Evolutionary conservation across 23 red algal species (phyloP).

Genomic region (Chondrus crispus): DNA sequence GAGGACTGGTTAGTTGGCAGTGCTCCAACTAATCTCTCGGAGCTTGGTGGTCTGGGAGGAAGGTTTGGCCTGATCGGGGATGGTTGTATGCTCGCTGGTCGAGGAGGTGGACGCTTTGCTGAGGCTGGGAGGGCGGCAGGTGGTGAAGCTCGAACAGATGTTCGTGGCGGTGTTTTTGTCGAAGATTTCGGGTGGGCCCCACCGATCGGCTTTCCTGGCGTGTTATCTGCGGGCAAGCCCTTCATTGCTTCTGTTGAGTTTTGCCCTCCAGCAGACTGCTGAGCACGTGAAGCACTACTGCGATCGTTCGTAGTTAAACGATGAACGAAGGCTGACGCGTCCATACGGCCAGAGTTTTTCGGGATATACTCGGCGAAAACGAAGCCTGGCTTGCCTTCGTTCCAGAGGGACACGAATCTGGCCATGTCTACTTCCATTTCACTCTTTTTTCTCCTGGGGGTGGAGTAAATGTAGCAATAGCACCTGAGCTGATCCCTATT

Average conservation of each 20-base stretch:
- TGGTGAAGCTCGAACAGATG: background rate
- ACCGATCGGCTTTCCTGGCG: background rate
- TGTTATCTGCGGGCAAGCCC: too few species aligned
- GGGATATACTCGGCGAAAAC: constrained; percentile 46
- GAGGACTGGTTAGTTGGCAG: too few species aligned
- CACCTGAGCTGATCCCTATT: constrained; percentile 69
- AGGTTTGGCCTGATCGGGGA: background rate
- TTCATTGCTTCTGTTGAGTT: background rate
- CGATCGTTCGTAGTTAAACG: background rate
- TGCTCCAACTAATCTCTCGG: background rate
- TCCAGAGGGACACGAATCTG: constrained; percentile 60
- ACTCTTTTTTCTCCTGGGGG: constrained; percentile 57
- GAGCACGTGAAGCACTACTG: background rate
- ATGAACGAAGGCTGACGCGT: background rate
- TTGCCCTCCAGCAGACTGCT: background rate
- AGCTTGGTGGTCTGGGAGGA: background rate
- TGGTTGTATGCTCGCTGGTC: background rate
- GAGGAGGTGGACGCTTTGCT: background rate
- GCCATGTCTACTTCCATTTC: constrained; percentile 82
- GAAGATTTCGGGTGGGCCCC: too few species aligned
- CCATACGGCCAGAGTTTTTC: constrained; percentile 21
- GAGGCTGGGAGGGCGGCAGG: background rate
- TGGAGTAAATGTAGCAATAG: constrained; percentile 67
- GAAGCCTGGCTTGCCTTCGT: constrained; percentile 55
- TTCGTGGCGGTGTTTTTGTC: background rate